Evolutionary conservation across 257 asterid genomes (phyloP).

Genomic region (Paraleonurus japonicus): DNA sequence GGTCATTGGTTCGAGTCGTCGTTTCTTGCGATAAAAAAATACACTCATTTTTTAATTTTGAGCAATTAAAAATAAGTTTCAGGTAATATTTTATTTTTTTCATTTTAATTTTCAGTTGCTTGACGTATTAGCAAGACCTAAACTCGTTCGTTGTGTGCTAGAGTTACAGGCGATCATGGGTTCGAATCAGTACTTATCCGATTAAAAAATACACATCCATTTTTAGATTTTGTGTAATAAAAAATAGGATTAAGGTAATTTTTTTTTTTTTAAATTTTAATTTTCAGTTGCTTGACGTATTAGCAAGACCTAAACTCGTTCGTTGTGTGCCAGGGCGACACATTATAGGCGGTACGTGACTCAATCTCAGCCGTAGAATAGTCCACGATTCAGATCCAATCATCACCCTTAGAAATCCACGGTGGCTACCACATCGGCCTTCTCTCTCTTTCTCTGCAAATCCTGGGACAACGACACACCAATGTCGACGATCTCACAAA

Average conservation of each 20-base stretch:
- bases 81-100: too few species aligned
- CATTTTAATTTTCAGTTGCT: too few species aligned
- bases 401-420: slow-evolving; percentile 49
- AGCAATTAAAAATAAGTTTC: too few species aligned
- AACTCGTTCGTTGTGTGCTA: slow-evolving; percentile 6
- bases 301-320: background rate
- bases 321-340: slow-evolving; percentile 26
- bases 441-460: slow-evolving; percentile 40
- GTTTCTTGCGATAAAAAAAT: too few species aligned
- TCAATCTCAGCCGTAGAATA: slow-evolving; percentile 57
- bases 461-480: slow-evolving; percentile 41
- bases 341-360: slow-evolving; percentile 31
- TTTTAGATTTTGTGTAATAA: too few species aligned
- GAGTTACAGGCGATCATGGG: slow-evolving; percentile 21
- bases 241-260: too few species aligned
- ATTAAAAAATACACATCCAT: too few species aligned
- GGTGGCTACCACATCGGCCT: slow-evolving; percentile 52
- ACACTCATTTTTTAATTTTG: too few species aligned
- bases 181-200: too few species aligned
- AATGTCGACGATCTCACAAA: slow-evolving; percentile 48
- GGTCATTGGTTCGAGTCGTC: too few species aligned
- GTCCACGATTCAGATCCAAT: slow-evolving; percentile 47
- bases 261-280: too few species aligned
- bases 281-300: background rate
- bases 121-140: background rate